Evolutionary conservation across 1,139 yeast genomes (phyloP), one percentile per base, ranked within the genome.

Genomic region (Candida buenavistaensis): DNA sequence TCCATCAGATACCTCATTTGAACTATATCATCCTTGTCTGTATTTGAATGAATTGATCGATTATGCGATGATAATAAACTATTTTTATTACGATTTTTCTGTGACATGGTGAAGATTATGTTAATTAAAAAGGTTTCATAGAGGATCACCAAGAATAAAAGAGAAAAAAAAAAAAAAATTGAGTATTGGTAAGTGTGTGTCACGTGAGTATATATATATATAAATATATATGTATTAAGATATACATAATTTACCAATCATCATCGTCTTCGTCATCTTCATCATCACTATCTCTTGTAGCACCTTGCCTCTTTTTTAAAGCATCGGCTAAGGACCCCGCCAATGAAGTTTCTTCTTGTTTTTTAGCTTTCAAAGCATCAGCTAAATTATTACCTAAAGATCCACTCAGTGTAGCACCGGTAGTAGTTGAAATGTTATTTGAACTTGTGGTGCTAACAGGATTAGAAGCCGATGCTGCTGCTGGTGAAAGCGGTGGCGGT

Each of bases 291-390:
- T 68, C 77, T 40, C 86, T 76, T 48, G 83, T 82, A 35, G 87
- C 84, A 29, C 85, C 87, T 22, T 89, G 89, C 54, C 95, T 77
- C 33, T 82, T 85, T 52, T 82, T 87, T 50, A 92, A 73, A 0
- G 97, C 97, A 44, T 86, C 87, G 0, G 97, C 97, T 43, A 90
- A 69, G 5, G 94, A 92, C 5, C 89, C 92, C 11, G 95, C 95
- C 52, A 88, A 70, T 3, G 72, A 62, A 5, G 75, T 65, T 44
- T 81, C 86, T 43, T 78, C 85, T 33, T 72, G 75, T 53, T 80
- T 77, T 56, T 80, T 80, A 31, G 83, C 81, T 57, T 68, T 73
- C 48, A 85, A 59, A 0, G 94, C 95, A 35, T 80, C 84, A 0
- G 95, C 95, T 29, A 86, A 63, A 0, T 89, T 86, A 43, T 75